Percentiles rank a stretch among this genome's conserved stretches.
These are phyloP conservation scores for Plantago ovata DNA, from an alignment of 257 asterid genomes.

Conservation along the genomic window DNA sequence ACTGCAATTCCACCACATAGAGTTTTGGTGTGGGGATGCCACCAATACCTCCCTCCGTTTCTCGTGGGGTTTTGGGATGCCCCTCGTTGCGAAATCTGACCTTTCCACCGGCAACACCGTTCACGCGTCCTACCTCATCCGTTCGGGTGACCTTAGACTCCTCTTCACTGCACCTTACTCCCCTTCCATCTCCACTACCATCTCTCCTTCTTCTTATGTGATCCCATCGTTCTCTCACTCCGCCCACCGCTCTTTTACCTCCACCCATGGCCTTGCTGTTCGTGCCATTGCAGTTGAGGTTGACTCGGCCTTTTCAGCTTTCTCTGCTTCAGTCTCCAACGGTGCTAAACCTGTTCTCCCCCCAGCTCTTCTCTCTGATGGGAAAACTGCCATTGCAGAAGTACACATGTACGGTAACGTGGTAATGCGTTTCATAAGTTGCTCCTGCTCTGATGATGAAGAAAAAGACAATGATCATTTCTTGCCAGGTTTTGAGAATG, in stretches of 20 bases:
- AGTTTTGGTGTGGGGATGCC: constrained; percentile 79
- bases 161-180: constrained; percentile 92
- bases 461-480: constrained; percentile 14
- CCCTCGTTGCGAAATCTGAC: constrained; percentile 76
- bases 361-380: constrained; percentile 41
- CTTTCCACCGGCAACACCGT: constrained; percentile 84
- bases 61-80: constrained; percentile 91
- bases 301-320: constrained; percentile 57
- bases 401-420: constrained; percentile 75
- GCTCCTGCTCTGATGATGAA: background rate
- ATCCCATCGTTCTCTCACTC: constrained; percentile 58
- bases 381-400: constrained; percentile 49
- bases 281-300: constrained; percentile 72
- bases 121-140: constrained; percentile 85
- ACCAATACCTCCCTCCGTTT: constrained; percentile 70
- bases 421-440: constrained; percentile 60
- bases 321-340: constrained; percentile 50
- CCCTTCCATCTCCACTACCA: constrained; percentile 28
- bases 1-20: constrained; percentile 76
- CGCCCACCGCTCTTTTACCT: constrained; percentile 42
- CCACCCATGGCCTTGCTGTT: constrained; percentile 76
- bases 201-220: constrained; percentile 37
- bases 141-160: constrained; percentile 61
- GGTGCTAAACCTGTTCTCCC: constrained; percentile 65
- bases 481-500: constrained; percentile 59